phyloP scores from a whole-genome alignment of 2,329 filamentous ascomycete species.

The Eutypella sp. region DNA sequence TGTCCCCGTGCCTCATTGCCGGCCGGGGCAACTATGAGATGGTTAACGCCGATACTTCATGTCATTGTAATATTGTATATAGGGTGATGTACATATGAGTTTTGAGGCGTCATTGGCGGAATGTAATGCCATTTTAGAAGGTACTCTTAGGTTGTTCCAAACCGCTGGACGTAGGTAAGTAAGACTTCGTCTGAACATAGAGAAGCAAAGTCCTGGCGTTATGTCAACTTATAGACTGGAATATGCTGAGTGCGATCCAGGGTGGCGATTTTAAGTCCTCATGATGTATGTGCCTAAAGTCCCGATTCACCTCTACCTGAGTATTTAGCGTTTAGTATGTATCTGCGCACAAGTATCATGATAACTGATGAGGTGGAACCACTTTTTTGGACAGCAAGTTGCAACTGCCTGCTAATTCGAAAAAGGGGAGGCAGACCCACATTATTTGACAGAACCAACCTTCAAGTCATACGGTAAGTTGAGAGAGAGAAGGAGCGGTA shows the following conservation, averaged over 20 bases:
- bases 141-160: not conserved
- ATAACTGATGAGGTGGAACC: not conserved
- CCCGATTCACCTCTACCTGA: not conserved
- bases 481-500: too few species aligned
- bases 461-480: too few species aligned
- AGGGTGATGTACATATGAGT: slow-evolving; percentile 20
- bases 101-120: slow-evolving; percentile 17
- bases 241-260: too few species aligned
- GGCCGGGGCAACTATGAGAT: slow-evolving; percentile 55
- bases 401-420: not conserved
- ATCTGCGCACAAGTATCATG: not conserved
- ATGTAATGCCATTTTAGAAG: slow-evolving; percentile 22
- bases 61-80: not conserved
- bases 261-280: too few species aligned
- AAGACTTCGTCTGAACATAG: too few species aligned
- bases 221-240: not conserved
- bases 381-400: not conserved
- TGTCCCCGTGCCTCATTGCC: slow-evolving; percentile 53
- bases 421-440: too few species aligned
- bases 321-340: not conserved
- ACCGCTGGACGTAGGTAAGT: not conserved
- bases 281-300: not conserved
- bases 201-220: too few species aligned
- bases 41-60: not conserved
- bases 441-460: too few species aligned